A percentile compares a stretch with the other conserved stretches of the same genome.
Conservation (phyloP, 495 filamentous ascomycete genomes). For the Xylaria acuta region DNA sequence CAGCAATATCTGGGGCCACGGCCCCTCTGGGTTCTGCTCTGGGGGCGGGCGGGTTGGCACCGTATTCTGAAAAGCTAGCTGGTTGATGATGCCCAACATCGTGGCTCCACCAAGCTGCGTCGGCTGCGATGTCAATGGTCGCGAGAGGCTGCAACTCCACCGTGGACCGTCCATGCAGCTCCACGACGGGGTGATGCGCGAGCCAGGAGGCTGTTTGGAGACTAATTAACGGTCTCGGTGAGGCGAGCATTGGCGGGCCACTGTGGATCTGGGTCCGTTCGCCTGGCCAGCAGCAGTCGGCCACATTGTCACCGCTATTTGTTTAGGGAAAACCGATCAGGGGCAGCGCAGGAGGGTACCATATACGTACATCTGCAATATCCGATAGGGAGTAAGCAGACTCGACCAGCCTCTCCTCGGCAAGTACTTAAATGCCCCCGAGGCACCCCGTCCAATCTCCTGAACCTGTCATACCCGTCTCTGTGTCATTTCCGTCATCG, state of each 20-base stretch:
- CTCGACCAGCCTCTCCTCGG: background rate
- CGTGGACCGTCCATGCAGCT: conserved; percentile 34
- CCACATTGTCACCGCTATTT: conserved; percentile 47
- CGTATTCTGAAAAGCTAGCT: conserved; percentile 32
- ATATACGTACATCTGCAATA: too few species aligned
- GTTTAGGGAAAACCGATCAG: conserved; percentile 23
- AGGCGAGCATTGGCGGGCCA: conserved; percentile 33
- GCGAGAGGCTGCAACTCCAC: conserved; percentile 34
- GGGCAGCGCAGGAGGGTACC: conserved; percentile 10
- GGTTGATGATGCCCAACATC: conserved; percentile 46
- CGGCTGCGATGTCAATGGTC: conserved; percentile 40
- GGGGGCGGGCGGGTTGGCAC: conserved; percentile 31
- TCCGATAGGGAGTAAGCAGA: background rate
- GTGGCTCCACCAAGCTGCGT: conserved; percentile 42
- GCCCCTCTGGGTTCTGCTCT: conserved; percentile 36
- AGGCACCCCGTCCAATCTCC: background rate
- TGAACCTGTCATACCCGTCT: conserved; percentile 6
- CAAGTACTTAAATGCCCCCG: conserved; percentile 15
- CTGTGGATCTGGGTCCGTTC: conserved; percentile 35
- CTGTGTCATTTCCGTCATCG: conserved; percentile 8
- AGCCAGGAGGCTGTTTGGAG: conserved; percentile 21
- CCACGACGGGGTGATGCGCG: conserved; percentile 29
- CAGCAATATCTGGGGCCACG: conserved; percentile 30
- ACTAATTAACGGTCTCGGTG: conserved; percentile 33
- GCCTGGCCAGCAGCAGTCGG: conserved; percentile 38